phyloP scores from a whole-genome alignment of 2,329 filamentous ascomycete species.

The Aschersonia sp. region DNA sequence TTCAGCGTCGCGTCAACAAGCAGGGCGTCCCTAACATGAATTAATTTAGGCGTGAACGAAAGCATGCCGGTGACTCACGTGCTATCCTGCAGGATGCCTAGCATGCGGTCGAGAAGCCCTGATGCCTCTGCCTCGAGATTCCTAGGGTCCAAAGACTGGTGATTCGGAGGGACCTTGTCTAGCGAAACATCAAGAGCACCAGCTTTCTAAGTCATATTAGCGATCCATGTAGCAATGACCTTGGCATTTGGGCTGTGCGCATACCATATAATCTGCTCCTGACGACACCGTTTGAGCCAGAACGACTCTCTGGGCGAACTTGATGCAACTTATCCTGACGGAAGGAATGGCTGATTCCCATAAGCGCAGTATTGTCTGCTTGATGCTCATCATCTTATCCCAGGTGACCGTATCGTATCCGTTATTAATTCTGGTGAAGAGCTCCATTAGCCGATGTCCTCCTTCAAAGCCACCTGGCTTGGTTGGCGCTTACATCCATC shows the following conservation, averaged over 20 bases:
- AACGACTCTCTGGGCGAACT: conserved; percentile 89
- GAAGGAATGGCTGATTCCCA: conserved; percentile 71
- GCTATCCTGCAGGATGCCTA: conserved; percentile 72
- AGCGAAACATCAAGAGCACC: conserved; percentile 63
- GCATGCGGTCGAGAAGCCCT: conserved; percentile 76
- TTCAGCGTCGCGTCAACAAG: conserved; percentile 87
- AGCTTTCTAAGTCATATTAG: conserved; percentile 20
- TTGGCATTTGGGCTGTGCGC: conserved; percentile 13
- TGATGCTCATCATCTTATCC: conserved; percentile 80
- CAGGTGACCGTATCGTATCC: conserved; percentile 68
- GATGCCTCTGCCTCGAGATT: conserved; percentile 87
- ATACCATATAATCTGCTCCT: conserved; percentile 69
- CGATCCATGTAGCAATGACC: conserved; percentile 9
- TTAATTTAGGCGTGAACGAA: conserved; percentile 2
- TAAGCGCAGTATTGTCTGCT: conserved; percentile 71
- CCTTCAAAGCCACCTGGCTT: conserved; percentile 15
- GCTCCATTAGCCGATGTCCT: conserved; percentile 5
- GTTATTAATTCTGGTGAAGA: conserved; percentile 59
- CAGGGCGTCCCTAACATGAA: conserved; percentile 56
- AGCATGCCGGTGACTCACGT: conserved; percentile 41
- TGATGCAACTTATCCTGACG: conserved; percentile 86
- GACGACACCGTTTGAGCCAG: conserved; percentile 79
- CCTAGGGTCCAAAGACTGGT: conserved; percentile 63
- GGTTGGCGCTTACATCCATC: conserved; percentile 72
- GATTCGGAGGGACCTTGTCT: conserved; percentile 69